These are phyloP conservation scores for Penicillium sp. DNA, from an alignment of 2,329 filamentous ascomycete species.

Conservation along the genomic window DNA sequence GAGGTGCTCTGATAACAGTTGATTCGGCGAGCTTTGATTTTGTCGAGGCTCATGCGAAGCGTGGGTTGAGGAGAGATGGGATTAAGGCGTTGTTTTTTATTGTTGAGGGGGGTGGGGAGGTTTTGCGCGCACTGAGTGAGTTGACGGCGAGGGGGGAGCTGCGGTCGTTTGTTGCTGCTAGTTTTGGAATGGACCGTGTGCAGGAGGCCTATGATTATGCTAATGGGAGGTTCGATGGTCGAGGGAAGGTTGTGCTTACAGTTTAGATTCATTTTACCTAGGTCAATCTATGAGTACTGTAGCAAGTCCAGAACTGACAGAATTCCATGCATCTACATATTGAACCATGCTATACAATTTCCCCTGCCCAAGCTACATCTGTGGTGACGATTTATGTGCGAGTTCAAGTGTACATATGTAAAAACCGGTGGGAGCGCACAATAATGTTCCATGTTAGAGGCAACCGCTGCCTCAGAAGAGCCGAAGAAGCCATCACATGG, in stretches of 20 bases:
- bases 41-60: slow-evolving; percentile 22
- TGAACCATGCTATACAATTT: not conserved
- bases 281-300: not conserved
- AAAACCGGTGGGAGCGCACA: too few relatives aligned
- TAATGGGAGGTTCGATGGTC: slow-evolving; percentile 11
- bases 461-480: not conserved
- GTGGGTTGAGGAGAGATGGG: slow-evolving; percentile 14
- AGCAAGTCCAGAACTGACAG: not conserved
- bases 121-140: slow-evolving; percentile 14
- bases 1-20: slow-evolving; percentile 26
- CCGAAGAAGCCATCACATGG: not conserved
- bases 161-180: slow-evolving; percentile 19
- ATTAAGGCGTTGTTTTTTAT: slow-evolving; percentile 27
- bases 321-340: not conserved
- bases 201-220: slow-evolving; percentile 23
- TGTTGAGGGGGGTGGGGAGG: slow-evolving; percentile 10
- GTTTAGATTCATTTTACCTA: not conserved
- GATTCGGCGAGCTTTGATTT: slow-evolving; percentile 31
- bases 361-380: not conserved
- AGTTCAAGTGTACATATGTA: too few relatives aligned
- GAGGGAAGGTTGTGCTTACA: slow-evolving; percentile 27
- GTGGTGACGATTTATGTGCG: too few relatives aligned
- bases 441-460: too few relatives aligned
- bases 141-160: slow-evolving; percentile 14
- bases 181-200: slow-evolving; percentile 15